phyloP scores from a whole-genome alignment of 2,329 filamentous ascomycete genomes.

The Talaromyces sp. region DNA sequence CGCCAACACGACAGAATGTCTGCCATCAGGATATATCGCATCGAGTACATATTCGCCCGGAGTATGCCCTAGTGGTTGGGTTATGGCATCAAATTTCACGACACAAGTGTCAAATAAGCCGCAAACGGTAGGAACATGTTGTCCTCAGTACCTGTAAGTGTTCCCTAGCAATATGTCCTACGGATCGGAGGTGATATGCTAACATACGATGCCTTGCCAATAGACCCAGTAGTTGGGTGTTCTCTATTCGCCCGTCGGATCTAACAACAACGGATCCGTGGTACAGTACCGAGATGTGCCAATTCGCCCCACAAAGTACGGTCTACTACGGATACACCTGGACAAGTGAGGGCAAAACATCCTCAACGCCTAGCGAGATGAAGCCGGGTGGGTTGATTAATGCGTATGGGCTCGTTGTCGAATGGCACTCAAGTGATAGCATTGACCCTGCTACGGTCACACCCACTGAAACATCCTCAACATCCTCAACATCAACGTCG shows the following conservation, averaged over 20 bases:
- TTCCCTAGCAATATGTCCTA: background rate
- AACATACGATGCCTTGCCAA: background rate
- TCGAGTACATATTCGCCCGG: background rate
- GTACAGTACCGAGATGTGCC: background rate
- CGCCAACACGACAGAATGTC: background rate
- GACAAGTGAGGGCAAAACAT: background rate
- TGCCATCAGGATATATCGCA: background rate
- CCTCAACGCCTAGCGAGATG: background rate
- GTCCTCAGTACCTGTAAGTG: background rate
- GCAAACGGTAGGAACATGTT: background rate
- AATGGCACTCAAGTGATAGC: background rate
- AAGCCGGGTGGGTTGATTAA: background rate
- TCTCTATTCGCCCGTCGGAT: background rate
- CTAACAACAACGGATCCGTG: background rate
- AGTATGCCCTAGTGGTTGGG: constrained; percentile 1
- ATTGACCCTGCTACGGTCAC: background rate
- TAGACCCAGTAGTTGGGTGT: background rate
- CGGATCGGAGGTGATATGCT: background rate
- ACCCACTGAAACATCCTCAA: background rate
- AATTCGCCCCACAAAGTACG: background rate
- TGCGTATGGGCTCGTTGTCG: background rate
- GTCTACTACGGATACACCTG: background rate
- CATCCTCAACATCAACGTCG: background rate
- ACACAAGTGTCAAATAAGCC: background rate
- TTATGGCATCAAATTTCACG: background rate